phyloP scores from a whole-genome alignment of 306 rosid genomes.

The Carpinus viminea region DNA sequence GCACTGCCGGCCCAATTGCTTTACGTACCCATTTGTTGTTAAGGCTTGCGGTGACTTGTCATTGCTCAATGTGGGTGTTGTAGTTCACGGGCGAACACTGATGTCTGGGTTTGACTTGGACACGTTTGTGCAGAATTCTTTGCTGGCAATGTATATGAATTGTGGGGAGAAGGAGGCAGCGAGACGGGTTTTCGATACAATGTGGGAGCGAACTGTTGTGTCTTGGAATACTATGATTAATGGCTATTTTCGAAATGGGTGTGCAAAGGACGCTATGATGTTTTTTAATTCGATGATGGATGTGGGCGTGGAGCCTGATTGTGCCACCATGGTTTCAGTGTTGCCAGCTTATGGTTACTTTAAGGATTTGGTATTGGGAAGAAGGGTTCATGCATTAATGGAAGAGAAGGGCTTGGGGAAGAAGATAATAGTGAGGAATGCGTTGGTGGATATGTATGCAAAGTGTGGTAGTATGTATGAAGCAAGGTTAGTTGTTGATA shows the following conservation, averaged over 20 bases:
- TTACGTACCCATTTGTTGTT: slow-evolving; percentile 63
- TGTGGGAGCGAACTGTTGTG: slow-evolving; percentile 62
- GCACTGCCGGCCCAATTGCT: slow-evolving; percentile 50
- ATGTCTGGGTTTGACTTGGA: slow-evolving; percentile 50
- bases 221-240: slow-evolving; percentile 85
- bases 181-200: slow-evolving; percentile 49
- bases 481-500: slow-evolving; percentile 43
- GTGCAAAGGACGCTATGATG: slow-evolving; percentile 46
- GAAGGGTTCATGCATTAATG: slow-evolving; percentile 52
- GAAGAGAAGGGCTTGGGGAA: slow-evolving; percentile 54
- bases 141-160: slow-evolving; percentile 85
- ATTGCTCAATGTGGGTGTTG: slow-evolving; percentile 45
- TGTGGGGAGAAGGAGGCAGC: slow-evolving; percentile 57
- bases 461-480: slow-evolving; percentile 72
- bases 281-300: slow-evolving; percentile 61
- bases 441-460: slow-evolving; percentile 78
- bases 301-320: slow-evolving; percentile 61
- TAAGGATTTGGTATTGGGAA: slow-evolving; percentile 55
- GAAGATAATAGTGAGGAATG: slow-evolving; percentile 54
- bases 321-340: slow-evolving; percentile 72
- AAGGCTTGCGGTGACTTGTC: slow-evolving; percentile 73
- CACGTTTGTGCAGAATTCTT: slow-evolving; percentile 61
- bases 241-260: slow-evolving; percentile 63
- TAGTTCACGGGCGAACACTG: slow-evolving; percentile 62
- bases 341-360: slow-evolving; percentile 74